These are phyloP conservation scores for Trichoderma brevicompactum DNA, from an alignment of 2,329 filamentous ascomycete species.

Conservation along the genomic window DNA sequence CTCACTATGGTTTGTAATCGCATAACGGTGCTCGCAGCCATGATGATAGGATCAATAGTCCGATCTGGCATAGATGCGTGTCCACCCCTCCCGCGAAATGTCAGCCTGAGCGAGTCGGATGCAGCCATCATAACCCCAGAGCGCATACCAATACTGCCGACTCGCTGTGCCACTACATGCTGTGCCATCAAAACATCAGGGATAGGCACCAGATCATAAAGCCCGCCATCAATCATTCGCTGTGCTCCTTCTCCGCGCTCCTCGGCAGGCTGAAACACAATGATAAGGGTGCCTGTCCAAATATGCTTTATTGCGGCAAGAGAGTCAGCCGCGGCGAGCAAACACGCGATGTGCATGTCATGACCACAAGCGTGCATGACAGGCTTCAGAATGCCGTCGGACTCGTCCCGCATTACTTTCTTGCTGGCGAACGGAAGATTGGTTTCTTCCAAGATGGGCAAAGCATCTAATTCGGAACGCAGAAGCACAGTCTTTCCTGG, in stretches of 20 bases:
- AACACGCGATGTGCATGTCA: conserved; percentile 64
- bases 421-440: too few species aligned
- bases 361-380: conserved; percentile 74
- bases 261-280: conserved; percentile 70
- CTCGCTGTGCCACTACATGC: too few species aligned
- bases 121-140: too few species aligned
- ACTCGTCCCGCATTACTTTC: too few species aligned
- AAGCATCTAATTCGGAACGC: too few species aligned
- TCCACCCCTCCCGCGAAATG: conserved; percentile 50
- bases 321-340: conserved; percentile 59
- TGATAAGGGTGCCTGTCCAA: conserved; percentile 67
- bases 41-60: conserved; percentile 52
- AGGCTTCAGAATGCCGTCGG: conserved; percentile 50
- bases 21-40: conserved; percentile 48
- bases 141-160: too few species aligned
- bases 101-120: too few species aligned
- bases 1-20: conserved; percentile 41
- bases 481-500: too few species aligned
- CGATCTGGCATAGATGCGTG: conserved; percentile 49
- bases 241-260: conserved; percentile 64
- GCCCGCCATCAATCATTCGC: conserved; percentile 46
- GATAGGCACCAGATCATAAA: conserved; percentile 40
- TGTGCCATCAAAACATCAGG: conserved; percentile 46
- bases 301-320: conserved; percentile 48
- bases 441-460: too few species aligned